Evolutionary conservation across 2,329 filamentous ascomycete species (phyloP).

Genomic region (Rutstroemia sp.): DNA sequence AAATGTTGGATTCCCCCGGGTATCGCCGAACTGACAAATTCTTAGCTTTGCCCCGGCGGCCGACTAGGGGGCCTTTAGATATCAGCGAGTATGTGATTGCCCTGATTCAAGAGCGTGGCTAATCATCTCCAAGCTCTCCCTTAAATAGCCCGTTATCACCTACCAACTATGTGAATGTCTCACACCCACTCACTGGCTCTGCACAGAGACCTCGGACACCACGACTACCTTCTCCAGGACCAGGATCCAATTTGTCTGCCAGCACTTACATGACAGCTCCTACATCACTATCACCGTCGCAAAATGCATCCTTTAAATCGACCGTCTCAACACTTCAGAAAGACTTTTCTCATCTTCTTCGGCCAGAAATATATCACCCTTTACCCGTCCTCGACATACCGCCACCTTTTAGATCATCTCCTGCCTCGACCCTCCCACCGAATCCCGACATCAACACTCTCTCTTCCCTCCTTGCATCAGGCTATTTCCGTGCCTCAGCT

Average conservation of each 20-base stretch:
- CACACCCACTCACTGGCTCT: conserved; percentile 6
- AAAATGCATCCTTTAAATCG: conserved; percentile 25
- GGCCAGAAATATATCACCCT: conserved; percentile 76
- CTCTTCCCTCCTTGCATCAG: conserved; percentile 56
- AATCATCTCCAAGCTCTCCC: conserved; percentile 14
- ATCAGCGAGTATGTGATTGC: conserved; percentile 56
- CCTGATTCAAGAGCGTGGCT: background rate
- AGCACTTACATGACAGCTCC: conserved; percentile 21
- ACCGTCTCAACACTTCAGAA: conserved; percentile 41
- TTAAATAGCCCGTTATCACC: conserved; percentile 8
- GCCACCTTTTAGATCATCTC: conserved; percentile 59
- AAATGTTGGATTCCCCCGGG: no score
- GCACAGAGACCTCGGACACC: conserved; percentile 9
- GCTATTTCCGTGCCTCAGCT: conserved; percentile 76
- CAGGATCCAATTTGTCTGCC: conserved; percentile 23
- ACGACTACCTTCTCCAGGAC: conserved; percentile 21
- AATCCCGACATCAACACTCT: conserved; percentile 53
- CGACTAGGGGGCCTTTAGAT: conserved; percentile 75
- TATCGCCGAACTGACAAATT: background rate
- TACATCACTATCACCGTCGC: conserved; percentile 20
- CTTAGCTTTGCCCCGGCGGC: conserved; percentile 44
- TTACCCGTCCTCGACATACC: conserved; percentile 58
- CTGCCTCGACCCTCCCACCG: conserved; percentile 45
- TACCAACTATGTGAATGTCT: conserved; percentile 7
- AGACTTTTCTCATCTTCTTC: conserved; percentile 74